Percentiles rank a stretch among this genome's conserved stretches.
Conservation (phyloP, 345 rosid species). For the Citrus unshiu region DNA sequence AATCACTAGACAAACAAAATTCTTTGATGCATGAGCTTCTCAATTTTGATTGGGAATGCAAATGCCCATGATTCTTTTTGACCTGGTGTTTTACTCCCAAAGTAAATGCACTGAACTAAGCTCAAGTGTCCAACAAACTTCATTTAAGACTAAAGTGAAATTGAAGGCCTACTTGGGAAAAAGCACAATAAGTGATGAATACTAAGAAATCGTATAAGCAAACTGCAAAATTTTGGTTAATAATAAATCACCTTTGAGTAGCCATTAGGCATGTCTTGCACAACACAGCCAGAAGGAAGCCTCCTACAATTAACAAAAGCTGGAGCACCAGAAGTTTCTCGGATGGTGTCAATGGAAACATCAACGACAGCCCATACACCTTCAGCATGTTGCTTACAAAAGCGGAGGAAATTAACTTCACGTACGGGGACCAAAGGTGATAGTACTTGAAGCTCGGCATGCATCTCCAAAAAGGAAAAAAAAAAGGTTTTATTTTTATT, state of each 20-base stretch:
- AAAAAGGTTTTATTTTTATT: neutral
- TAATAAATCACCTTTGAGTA: conserved; percentile 70
- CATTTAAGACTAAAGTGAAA: conserved; percentile 27
- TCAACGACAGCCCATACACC: conserved; percentile 97
- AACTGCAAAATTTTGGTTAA: neutral
- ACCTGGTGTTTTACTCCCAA: conserved; percentile 21
- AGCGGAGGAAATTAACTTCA: conserved; percentile 77
- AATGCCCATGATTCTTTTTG: conserved; percentile 23
- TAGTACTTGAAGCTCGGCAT: conserved; percentile 80
- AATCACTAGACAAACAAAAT: conserved; percentile 41
- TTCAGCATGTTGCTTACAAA: conserved; percentile 91
- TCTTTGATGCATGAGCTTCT: conserved; percentile 31
- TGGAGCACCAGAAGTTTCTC: conserved; percentile 52
- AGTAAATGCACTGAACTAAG: conserved; percentile 18
- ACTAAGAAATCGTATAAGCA: neutral
- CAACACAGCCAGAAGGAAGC: conserved; percentile 96
- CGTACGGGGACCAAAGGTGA: conserved; percentile 96
- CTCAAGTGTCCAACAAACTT: conserved; percentile 25
- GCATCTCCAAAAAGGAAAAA: conserved; percentile 46
- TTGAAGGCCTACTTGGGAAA: conserved; percentile 19
- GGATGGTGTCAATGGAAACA: conserved; percentile 67
- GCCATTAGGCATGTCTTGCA: conserved; percentile 96
- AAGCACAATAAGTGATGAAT: conserved; percentile 17
- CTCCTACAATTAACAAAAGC: conserved; percentile 58
- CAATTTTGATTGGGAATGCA: conserved; percentile 22